Evolutionary conservation across 1,284 basidiomycete species (phyloP).

Genomic region (Quambalaria eucalypti): DNA sequence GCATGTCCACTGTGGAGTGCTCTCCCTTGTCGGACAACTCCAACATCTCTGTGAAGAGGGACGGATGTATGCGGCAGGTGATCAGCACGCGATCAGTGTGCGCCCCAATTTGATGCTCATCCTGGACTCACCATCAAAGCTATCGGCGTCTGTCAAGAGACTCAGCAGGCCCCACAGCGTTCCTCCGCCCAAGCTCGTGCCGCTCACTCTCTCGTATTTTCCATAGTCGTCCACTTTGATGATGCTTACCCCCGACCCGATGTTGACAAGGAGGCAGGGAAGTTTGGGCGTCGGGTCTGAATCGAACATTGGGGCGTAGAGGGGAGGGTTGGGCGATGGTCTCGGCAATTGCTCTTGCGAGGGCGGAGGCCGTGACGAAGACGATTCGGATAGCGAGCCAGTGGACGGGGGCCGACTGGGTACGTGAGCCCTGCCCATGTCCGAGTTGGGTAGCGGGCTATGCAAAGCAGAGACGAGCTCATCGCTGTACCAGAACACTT

Average conservation of each 20-base stretch:
- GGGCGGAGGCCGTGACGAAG: conserved; percentile 2
- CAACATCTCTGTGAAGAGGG: conserved; percentile 76
- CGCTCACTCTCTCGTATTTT: conserved; percentile 88
- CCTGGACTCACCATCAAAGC: conserved; percentile 76
- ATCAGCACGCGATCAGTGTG: background rate
- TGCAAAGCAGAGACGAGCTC: conserved; percentile 61
- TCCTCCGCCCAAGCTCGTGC: conserved; percentile 94
- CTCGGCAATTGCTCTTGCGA: conserved; percentile 60
- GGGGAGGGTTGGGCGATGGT: conserved; percentile 83
- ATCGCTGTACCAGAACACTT: conserved; percentile 98
- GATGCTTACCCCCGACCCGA: conserved; percentile 93
- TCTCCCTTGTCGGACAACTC: conserved; percentile 84
- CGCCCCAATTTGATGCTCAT: background rate
- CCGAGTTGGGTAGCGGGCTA: conserved; percentile 19
- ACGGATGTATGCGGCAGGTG: too few species aligned
- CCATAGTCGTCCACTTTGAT: conserved; percentile 95
- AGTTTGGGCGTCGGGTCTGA: conserved; percentile 64
- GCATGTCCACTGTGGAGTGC: conserved; percentile 92
- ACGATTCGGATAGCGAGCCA: conserved; percentile 2
- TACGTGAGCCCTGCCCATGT: conserved; percentile 15
- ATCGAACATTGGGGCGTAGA: conserved; percentile 78
- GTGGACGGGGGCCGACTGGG: background rate
- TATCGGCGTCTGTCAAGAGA: conserved; percentile 84
- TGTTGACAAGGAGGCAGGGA: conserved; percentile 94
- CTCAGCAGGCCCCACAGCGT: conserved; percentile 97